Evolutionary conservation across 768 basidiomycete genomes (phyloP), one percentile per base, ranked within the genome.

Genomic region (Tulasnella sp.): DNA sequence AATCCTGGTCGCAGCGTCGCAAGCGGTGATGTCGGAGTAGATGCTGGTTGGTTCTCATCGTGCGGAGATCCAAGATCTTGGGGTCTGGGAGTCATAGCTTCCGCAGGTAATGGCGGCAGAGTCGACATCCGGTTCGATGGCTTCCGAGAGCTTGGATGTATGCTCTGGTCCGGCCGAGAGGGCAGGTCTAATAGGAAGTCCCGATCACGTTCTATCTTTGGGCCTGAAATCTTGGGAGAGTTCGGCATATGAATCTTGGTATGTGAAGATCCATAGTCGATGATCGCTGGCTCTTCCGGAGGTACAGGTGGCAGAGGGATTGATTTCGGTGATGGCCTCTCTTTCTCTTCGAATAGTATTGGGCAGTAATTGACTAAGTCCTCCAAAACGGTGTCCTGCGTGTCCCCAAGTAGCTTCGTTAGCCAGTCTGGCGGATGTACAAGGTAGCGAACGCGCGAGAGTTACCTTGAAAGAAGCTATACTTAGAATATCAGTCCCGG

Each of bases 291-390:
- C 67, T 87, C 85, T 21, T 82, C 83, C 12, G 76, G 66, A 19
- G 87, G 85, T 2, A 84, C 83, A 2, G 84, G 83, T 3, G 88
- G 83, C 49, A 88, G 73, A 12, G 87, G 85, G 4, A 85, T 83
- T 3, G 66, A 21, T 1, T 11, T 4, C 3, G 62, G 60, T 7
- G 60, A 53, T 34, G 19, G n/a, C 10, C 29, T 10, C 34, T 25
- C 49, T 21, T 24, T 17, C 9, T 51, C 65, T 49, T 85, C 83
- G 67, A 87, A 91, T 15, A 94, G 74, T 15, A 80, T 69, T 58
- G 77, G 74, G 0, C 81, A 77, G 68, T 87, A 76, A 22, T 73
- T 78, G 64, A 96, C 91, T 29, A 96, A 71, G 68, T 92, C 89
- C 68, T 92, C 92, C 80, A 92, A 85, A 15, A 92, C 71, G 0